Percentiles rank a stretch among this genome's conserved stretches.
Evolutionary conservation across 192 early-diverging fungal species (phyloP).

Genomic region (Umbelopsis vinacea): DNA sequence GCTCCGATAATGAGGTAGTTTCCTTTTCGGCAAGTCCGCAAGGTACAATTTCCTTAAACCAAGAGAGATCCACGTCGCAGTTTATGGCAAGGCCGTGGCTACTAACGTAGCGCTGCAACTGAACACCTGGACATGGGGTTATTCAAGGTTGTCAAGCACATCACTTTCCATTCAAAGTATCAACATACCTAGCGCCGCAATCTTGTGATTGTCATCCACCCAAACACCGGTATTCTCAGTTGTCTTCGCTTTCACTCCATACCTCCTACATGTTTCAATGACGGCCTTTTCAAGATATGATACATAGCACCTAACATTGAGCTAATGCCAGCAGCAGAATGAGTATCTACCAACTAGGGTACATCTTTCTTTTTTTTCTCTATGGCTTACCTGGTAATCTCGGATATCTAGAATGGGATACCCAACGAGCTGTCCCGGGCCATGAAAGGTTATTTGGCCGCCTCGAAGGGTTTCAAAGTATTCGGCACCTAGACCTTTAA

Average conservation of each 20-base stretch:
- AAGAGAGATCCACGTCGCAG: constrained; percentile 85
- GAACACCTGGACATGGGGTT: constrained; percentile 60
- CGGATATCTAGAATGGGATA: constrained; percentile 90
- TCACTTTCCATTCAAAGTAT: too few relatives aligned
- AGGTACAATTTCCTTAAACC: constrained; percentile 90
- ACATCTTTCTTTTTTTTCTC: neutral
- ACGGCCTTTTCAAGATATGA: constrained; percentile 75
- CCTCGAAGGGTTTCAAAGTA: constrained; percentile 82
- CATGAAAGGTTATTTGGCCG: constrained; percentile 96
- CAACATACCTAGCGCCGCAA: constrained; percentile 85
- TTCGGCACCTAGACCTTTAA: constrained; percentile 69
- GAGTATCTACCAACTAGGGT: neutral
- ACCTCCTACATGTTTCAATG: constrained; percentile 71
- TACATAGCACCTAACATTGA: constrained; percentile 81
- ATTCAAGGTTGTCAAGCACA: too few relatives aligned
- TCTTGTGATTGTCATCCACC: constrained; percentile 81
- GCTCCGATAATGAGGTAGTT: constrained; percentile 73
- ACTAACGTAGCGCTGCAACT: constrained; percentile 86
- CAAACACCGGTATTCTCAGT: constrained; percentile 91
- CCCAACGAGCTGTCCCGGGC: constrained; percentile 94
- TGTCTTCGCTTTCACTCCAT: constrained; percentile 67
- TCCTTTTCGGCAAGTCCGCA: constrained; percentile 84
- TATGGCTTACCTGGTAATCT: constrained; percentile 60
- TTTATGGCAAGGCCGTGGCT: constrained; percentile 96
- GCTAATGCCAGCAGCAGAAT: constrained; percentile 27